Percentiles rank a stretch among this genome's conserved stretches.
Evolutionary conservation across 306 rosid species (phyloP).

Genomic region (Gillenia trifoliata): DNA sequence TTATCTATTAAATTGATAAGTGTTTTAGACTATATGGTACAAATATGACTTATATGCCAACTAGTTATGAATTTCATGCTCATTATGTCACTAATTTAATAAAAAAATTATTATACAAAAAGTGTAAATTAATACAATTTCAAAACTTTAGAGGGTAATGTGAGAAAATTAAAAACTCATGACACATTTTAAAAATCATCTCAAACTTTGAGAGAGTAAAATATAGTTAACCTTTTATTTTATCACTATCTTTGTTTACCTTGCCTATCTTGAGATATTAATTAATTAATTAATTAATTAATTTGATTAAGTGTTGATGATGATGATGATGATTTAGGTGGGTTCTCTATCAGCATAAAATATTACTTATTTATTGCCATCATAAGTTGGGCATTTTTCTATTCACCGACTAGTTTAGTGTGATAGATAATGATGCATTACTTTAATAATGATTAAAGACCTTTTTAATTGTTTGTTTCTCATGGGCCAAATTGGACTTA

Average conservation of each 20-base stretch:
- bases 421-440: conserved; percentile 9
- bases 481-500: conserved; percentile 23
- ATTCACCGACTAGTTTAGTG: background rate
- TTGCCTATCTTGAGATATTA: background rate
- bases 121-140: too few species aligned
- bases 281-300: background rate
- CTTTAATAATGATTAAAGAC: background rate
- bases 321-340: background rate
- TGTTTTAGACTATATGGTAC: too few species aligned
- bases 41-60: too few species aligned
- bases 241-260: conserved; percentile 5
- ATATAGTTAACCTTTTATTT: too few species aligned
- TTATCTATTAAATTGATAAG: too few species aligned
- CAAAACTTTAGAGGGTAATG: too few species aligned
- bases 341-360: conserved; percentile 6
- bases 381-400: conserved; percentile 12
- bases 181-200: too few species aligned
- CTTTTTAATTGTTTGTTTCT: background rate
- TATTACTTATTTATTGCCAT: background rate
- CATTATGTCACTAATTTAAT: too few species aligned
- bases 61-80: too few species aligned
- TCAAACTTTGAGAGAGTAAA: too few species aligned
- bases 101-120: too few species aligned
- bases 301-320: background rate
- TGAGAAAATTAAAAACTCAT: too few species aligned